A percentile compares a stretch with the other conserved stretches of the same genome.
phyloP scores from a whole-genome alignment of 495 filamentous ascomycete species.

The Aspergillus coremiiformis region DNA sequence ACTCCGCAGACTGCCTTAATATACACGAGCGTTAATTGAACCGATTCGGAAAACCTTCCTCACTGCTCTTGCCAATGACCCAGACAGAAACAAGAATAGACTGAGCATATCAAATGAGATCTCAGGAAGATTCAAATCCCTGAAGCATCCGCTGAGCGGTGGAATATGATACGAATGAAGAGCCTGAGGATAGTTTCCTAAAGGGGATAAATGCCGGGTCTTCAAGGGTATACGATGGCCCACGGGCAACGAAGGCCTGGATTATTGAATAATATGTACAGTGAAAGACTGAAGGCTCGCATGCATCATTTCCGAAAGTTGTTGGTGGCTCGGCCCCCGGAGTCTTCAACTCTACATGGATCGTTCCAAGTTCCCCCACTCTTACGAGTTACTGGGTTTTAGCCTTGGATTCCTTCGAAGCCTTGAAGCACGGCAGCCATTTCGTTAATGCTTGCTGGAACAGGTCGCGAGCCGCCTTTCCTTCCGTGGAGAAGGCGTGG shows the following conservation, averaged over 20 bases:
- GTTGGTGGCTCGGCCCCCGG: constrained; percentile 6
- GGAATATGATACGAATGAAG: not conserved
- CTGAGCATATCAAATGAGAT: too few relatives aligned
- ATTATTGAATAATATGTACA: not conserved
- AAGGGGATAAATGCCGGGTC: too few relatives aligned
- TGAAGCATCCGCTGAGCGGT: not conserved
- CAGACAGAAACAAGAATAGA: too few relatives aligned
- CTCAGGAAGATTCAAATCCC: too few relatives aligned
- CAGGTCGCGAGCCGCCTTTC: constrained; percentile 24
- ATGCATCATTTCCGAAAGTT: constrained; percentile 19
- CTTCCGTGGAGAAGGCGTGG: constrained; percentile 19
- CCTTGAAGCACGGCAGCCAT: constrained; percentile 42
- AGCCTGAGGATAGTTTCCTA: not conserved
- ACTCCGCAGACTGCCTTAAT: too few relatives aligned
- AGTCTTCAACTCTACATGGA: too few relatives aligned
- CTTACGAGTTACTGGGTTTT: too few relatives aligned
- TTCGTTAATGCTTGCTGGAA: constrained; percentile 37
- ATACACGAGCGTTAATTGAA: too few relatives aligned
- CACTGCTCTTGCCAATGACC: too few relatives aligned
- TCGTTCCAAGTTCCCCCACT: too few relatives aligned
- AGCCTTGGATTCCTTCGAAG: not conserved
- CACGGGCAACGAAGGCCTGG: not conserved
- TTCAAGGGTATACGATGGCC: too few relatives aligned
- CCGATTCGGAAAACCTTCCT: too few relatives aligned
- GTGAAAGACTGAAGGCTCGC: constrained; percentile 12